These are phyloP conservation scores for Hawksworthiomyces lignivorus DNA, from an alignment of 2,329 filamentous ascomycete species.

Conservation along the genomic window DNA sequence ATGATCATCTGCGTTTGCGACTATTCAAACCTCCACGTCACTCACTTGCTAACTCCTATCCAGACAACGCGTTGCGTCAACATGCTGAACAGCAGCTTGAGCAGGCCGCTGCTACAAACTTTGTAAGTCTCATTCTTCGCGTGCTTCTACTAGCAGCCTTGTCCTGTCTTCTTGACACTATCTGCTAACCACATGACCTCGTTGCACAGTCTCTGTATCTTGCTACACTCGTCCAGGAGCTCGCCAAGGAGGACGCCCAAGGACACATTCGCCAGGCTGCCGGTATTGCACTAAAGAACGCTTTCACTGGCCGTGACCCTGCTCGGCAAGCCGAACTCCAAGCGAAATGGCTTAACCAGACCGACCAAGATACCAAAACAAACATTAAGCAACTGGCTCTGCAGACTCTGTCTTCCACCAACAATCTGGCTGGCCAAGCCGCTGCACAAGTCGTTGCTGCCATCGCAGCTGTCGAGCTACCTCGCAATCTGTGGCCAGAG, in stretches of 20 bases:
- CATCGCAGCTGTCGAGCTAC: conserved; percentile 90
- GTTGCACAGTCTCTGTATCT: conserved; percentile 74
- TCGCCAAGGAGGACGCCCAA: conserved; percentile 81
- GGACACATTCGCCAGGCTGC: conserved; percentile 86
- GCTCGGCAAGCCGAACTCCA: conserved; percentile 83
- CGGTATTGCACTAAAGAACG: conserved; percentile 95
- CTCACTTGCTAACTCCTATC: conserved; percentile 3
- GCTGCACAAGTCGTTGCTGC: conserved; percentile 93
- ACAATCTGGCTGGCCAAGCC: conserved; percentile 76
- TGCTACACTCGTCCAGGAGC: conserved; percentile 82
- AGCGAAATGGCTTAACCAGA: conserved; percentile 82
- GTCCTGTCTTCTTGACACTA: neutral
- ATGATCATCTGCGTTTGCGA: too few species aligned
- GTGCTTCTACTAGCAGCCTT: too few species aligned
- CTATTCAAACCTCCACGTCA: neutral
- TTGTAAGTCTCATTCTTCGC: conserved; percentile 51
- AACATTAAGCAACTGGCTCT: conserved; percentile 87
- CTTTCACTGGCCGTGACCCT: conserved; percentile 89
- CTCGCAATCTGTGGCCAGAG: conserved; percentile 86
- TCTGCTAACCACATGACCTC: conserved; percentile 7
- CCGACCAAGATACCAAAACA: conserved; percentile 73
- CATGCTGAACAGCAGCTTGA: conserved; percentile 89
- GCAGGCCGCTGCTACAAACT: conserved; percentile 89
- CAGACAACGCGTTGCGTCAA: conserved; percentile 84
- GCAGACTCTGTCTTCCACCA: conserved; percentile 72